A percentile compares a stretch with the other conserved stretches of the same genome.
phyloP scores from a whole-genome alignment of 805 yeast genomes.

The Clavispora fructus region DNA sequence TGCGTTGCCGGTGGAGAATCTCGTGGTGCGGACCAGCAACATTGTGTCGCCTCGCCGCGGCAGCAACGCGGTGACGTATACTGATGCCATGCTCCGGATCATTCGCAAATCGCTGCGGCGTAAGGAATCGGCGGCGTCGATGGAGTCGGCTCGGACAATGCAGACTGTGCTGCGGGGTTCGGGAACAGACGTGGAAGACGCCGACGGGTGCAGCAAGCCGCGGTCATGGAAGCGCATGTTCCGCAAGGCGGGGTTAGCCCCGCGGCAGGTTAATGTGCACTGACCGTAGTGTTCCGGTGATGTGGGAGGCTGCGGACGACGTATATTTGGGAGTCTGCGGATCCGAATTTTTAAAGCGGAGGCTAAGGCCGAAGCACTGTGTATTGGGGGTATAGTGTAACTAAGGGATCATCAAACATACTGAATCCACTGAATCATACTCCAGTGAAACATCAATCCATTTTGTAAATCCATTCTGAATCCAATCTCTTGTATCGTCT shows the following conservation, averaged over 20 bases:
- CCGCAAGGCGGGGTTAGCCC: neutral
- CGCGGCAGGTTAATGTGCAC: neutral
- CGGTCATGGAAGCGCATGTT: neutral
- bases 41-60: neutral
- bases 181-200: slow-evolving; percentile 9
- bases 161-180: slow-evolving; percentile 10
- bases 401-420: too few relatives aligned
- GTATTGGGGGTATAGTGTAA: too few relatives aligned
- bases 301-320: too few relatives aligned
- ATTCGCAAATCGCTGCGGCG: slow-evolving; percentile 6
- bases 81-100: slow-evolving; percentile 12
- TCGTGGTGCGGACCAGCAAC: neutral
- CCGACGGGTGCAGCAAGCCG: neutral
- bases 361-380: too few relatives aligned
- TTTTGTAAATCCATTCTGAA: too few relatives aligned
- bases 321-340: too few relatives aligned
- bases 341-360: too few relatives aligned
- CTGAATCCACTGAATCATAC: too few relatives aligned
- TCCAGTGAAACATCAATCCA: too few relatives aligned
- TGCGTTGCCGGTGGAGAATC: neutral
- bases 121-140: slow-evolving; percentile 5
- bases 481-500: too few relatives aligned
- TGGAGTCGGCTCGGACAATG: slow-evolving; percentile 1
- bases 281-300: neutral
- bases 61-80: slow-evolving; percentile 10